A percentile compares a stretch with the other conserved stretches of the same genome.
phyloP scores from a whole-genome alignment of 2,329 filamentous ascomycete genomes.

The Leptodontidium sp. region DNA sequence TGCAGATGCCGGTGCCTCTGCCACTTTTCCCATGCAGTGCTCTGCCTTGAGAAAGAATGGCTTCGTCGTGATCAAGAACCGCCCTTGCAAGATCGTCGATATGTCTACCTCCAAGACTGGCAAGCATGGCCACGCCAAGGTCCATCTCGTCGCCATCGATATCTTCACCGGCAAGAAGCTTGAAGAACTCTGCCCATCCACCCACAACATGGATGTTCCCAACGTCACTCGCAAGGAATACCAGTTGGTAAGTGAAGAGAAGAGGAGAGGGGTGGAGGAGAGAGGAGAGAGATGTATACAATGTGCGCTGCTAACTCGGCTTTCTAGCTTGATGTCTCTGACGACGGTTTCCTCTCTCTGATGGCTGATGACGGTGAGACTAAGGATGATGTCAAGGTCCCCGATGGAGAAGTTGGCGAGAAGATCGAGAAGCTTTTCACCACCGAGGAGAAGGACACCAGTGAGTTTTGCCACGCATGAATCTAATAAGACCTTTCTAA shows the following conservation, averaged over 20 bases:
- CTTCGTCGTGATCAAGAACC: slow-evolving; percentile 97
- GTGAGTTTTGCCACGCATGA: slow-evolving; percentile 65
- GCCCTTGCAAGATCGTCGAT: slow-evolving; percentile 99
- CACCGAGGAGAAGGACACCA: slow-evolving; percentile 88
- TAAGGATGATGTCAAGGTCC: slow-evolving; percentile 96
- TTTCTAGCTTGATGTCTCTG: slow-evolving; percentile 85
- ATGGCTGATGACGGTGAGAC: slow-evolving; percentile 85
- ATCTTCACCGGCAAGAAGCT: slow-evolving; percentile 99
- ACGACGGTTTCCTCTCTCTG: slow-evolving; percentile 94
- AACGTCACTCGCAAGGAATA: slow-evolving; percentile 90
- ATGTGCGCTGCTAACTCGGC: slow-evolving; percentile 9
- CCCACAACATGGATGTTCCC: slow-evolving; percentile 98
- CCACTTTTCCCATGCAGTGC: slow-evolving; percentile 98
- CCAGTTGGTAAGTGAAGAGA: slow-evolving; percentile 80
- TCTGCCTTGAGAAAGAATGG: slow-evolving; percentile 99
- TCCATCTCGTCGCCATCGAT: slow-evolving; percentile 96
- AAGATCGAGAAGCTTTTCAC: slow-evolving; percentile 85
- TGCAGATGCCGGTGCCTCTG: slow-evolving; percentile 89
- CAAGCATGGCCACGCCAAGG: slow-evolving; percentile 99
- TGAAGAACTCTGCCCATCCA: slow-evolving; percentile 98
- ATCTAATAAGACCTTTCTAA: neutral
- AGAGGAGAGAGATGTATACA: neutral
- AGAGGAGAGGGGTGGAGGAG: neutral
- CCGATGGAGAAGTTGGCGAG: slow-evolving; percentile 87
- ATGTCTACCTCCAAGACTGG: slow-evolving; percentile 99